Percentiles rank a stretch among this genome's conserved stretches.
phyloP scores from a whole-genome alignment of 176 grass and related monocot species.

The Musa troglodytarum region DNA sequence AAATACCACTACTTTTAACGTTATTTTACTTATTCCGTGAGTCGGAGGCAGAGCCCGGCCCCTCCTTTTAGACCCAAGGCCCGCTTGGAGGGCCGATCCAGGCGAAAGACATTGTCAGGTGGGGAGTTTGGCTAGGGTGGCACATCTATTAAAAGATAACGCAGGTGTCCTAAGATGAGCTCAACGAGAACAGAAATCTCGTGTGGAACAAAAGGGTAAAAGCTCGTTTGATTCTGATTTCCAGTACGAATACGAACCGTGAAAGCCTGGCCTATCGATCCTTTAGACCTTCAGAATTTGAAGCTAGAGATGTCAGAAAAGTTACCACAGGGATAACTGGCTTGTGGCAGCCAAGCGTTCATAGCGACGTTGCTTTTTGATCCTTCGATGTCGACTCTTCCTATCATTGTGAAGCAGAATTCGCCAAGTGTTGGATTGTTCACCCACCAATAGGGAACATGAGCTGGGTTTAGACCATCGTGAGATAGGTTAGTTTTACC shows the following conservation, averaged over 20 bases:
- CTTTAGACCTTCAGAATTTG: slow-evolving; percentile 50
- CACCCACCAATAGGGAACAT: too few relatives aligned
- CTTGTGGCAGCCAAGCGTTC: slow-evolving; percentile 65
- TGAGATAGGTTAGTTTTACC: too few relatives aligned
- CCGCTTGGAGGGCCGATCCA: slow-evolving; percentile 19
- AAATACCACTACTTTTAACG: slow-evolving; percentile 56
- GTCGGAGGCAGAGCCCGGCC: slow-evolving; percentile 20
- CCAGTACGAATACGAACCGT: slow-evolving; percentile 48
- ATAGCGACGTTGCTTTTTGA: too few relatives aligned
- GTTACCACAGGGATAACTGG: slow-evolving; percentile 68
- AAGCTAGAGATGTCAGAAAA: slow-evolving; percentile 55
- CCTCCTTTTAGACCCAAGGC: slow-evolving; percentile 13
- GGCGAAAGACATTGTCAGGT: slow-evolving; percentile 46
- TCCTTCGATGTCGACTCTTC: too few relatives aligned
- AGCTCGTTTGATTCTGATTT: slow-evolving; percentile 67
- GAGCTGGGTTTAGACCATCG: too few relatives aligned
- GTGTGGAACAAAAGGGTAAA: slow-evolving; percentile 73
- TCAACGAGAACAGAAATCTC: slow-evolving; percentile 59
- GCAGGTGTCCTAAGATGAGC: slow-evolving; percentile 53
- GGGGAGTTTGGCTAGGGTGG: slow-evolving; percentile 50
- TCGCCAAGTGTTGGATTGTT: too few relatives aligned
- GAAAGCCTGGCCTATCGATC: slow-evolving; percentile 74
- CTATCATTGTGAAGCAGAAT: too few relatives aligned
- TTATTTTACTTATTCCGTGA: slow-evolving; percentile 50
- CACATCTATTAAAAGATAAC: slow-evolving; percentile 52